These are phyloP conservation scores for Fusarium subtropicale DNA, from an alignment of 2,329 filamentous ascomycete genomes.

Conservation along the genomic window DNA sequence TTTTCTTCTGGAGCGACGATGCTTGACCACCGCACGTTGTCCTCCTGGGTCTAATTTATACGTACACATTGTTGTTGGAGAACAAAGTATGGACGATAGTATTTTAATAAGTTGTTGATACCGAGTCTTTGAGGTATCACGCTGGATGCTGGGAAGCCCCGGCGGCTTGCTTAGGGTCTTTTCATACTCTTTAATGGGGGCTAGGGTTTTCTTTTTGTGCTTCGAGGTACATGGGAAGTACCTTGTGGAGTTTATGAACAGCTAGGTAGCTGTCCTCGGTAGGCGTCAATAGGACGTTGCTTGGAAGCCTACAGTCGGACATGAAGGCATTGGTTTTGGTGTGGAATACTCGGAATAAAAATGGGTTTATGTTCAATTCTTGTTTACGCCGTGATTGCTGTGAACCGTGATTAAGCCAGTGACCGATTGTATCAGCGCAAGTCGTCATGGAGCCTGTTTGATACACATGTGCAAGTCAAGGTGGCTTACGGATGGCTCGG, in stretches of 20 bases:
- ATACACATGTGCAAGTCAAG: neutral
- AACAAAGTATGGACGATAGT: slow-evolving; percentile 40
- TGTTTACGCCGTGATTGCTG: neutral
- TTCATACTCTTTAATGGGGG: slow-evolving; percentile 41
- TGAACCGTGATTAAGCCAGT: neutral
- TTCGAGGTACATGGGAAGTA: slow-evolving; percentile 26
- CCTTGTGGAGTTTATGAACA: slow-evolving; percentile 41
- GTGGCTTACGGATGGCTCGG: slow-evolving; percentile 8
- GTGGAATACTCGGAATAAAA: slow-evolving; percentile 36
- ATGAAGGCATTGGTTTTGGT: slow-evolving; percentile 39
- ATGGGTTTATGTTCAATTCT: slow-evolving; percentile 36
- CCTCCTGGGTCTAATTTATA: slow-evolving; percentile 47
- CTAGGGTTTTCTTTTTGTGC: slow-evolving; percentile 33
- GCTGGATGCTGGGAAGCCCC: slow-evolving; percentile 48
- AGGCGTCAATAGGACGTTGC: slow-evolving; percentile 31
- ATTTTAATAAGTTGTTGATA: slow-evolving; percentile 44
- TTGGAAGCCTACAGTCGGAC: slow-evolving; percentile 40
- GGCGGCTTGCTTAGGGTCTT: slow-evolving; percentile 49
- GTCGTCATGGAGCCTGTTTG: neutral
- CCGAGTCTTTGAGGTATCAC: slow-evolving; percentile 39
- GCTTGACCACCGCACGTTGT: slow-evolving; percentile 45
- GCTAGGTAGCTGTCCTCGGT: slow-evolving; percentile 36
- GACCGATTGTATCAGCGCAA: neutral
- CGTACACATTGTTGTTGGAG: slow-evolving; percentile 47
- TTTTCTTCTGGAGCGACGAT: slow-evolving; percentile 36